A percentile compares a stretch with the other conserved stretches of the same genome.
These are phyloP conservation scores for Aspergillus ruber DNA, from an alignment of 2,329 filamentous ascomycete genomes.

Conservation along the genomic window DNA sequence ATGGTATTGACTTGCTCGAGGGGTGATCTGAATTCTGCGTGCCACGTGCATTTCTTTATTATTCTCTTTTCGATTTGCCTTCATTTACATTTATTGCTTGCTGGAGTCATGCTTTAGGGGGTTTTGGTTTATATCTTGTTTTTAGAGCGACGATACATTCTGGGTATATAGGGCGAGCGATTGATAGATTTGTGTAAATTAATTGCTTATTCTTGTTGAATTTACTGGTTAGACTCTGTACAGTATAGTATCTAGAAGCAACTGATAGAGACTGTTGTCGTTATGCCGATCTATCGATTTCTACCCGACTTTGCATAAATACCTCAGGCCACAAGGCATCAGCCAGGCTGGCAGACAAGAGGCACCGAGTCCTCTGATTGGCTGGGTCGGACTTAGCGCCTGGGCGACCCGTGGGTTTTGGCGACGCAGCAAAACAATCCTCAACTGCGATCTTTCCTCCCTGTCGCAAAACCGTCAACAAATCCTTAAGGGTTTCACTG, in stretches of 20 bases:
- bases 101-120: too few species aligned
- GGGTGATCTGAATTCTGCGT: constrained; percentile 19
- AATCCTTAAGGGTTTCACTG: constrained; percentile 12
- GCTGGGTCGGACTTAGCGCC: constrained; percentile 13
- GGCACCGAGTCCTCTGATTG: constrained; percentile 11
- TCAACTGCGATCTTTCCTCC: constrained; percentile 4
- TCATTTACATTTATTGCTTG: not conserved
- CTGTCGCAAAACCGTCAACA: constrained; percentile 11
- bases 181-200: not conserved
- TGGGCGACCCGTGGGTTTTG: constrained; percentile 19
- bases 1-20: constrained; percentile 48
- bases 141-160: not conserved
- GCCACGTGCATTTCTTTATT: not conserved
- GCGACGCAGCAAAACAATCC: constrained; percentile 17
- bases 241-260: not conserved
- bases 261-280: too few species aligned
- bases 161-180: not conserved
- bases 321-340: constrained; percentile 1
- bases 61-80: not conserved
- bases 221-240: not conserved
- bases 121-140: too few species aligned
- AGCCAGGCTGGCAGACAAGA: not conserved
- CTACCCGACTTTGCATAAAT: not conserved
- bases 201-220: not conserved
- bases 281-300: not conserved